A percentile compares a stretch with the other conserved stretches of the same genome.
phyloP scores from a whole-genome alignment of 2,329 filamentous ascomycete species.

The Clonostachys rosea region DNA sequence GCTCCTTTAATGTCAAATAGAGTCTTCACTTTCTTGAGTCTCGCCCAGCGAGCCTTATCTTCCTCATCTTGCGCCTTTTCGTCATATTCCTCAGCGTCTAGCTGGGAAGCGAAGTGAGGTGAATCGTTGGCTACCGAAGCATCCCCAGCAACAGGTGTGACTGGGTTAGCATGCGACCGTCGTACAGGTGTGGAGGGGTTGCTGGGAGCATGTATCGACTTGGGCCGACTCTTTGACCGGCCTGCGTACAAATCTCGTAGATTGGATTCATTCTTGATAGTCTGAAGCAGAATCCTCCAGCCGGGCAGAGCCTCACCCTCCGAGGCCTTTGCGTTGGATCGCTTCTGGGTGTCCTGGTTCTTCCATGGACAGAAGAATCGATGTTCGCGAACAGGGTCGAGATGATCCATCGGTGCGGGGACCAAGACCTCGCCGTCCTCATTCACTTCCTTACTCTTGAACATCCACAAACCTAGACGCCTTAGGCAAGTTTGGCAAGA shows the following conservation, averaged over 20 bases:
- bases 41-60: constrained; percentile 71
- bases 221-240: background rate
- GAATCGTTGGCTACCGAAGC: background rate
- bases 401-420: constrained; percentile 57
- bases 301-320: constrained; percentile 35
- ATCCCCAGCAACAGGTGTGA: background rate
- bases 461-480: constrained; percentile 90
- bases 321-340: constrained; percentile 20
- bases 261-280: constrained; percentile 54
- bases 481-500: constrained; percentile 84
- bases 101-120: background rate
- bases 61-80: constrained; percentile 46
- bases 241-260: constrained; percentile 32
- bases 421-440: constrained; percentile 46
- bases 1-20: constrained; percentile 62
- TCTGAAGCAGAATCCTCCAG: constrained; percentile 50
- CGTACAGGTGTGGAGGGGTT: background rate
- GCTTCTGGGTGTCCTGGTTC: constrained; percentile 56
- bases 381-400: constrained; percentile 70
- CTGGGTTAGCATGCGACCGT: background rate
- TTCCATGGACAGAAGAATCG: constrained; percentile 83
- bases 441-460: constrained; percentile 68
- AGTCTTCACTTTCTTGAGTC: constrained; percentile 66
- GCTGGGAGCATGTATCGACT: background rate
- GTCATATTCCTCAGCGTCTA: constrained; percentile 22